Percentiles rank a stretch among this genome's conserved stretches.
Conservation (phyloP, 208 protist species). For the Blechomonas ayalai region DNA sequence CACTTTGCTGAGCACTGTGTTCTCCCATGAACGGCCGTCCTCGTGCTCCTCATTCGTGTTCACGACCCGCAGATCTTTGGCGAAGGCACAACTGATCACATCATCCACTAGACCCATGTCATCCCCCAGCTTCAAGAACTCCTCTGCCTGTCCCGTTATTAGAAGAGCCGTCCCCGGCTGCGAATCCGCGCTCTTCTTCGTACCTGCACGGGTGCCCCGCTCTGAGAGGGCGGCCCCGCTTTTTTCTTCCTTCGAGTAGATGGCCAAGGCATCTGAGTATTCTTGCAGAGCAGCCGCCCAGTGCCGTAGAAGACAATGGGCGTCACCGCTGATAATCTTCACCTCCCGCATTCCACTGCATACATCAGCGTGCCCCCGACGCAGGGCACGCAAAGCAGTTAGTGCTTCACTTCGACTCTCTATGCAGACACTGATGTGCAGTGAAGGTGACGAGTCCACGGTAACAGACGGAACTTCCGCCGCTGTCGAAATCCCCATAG, state of each 20-base stretch:
- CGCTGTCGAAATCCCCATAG: neutral
- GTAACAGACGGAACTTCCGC: neutral
- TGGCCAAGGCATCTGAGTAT: slow-evolving; percentile 66
- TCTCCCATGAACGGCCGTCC: slow-evolving; percentile 45
- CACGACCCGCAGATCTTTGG: slow-evolving; percentile 30
- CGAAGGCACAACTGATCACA: too few species aligned
- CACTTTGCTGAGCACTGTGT: slow-evolving; percentile 62
- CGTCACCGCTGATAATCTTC: slow-evolving; percentile 62
- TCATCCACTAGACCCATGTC: too few species aligned
- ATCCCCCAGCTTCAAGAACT: too few species aligned
- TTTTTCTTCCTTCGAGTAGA: slow-evolving; percentile 49
- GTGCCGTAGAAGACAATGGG: slow-evolving; percentile 36
- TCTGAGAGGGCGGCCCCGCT: too few species aligned
- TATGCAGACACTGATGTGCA: slow-evolving; percentile 13
- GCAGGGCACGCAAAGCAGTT: slow-evolving; percentile 48
- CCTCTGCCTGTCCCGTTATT: too few species aligned
- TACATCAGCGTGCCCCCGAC: slow-evolving; percentile 34
- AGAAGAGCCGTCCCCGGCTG: too few species aligned
- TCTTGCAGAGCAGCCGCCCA: slow-evolving; percentile 76
- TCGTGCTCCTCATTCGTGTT: slow-evolving; percentile 41
- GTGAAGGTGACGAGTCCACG: too few species aligned
- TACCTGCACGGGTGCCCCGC: neutral
- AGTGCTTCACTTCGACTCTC: slow-evolving; percentile 47
- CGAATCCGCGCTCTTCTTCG: slow-evolving; percentile 1
- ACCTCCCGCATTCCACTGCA: slow-evolving; percentile 44